A percentile compares a stretch with the other conserved stretches of the same genome.
These are phyloP conservation scores for Malus hybrid DNA, from an alignment of 331 rosid species.

Conservation along the genomic window DNA sequence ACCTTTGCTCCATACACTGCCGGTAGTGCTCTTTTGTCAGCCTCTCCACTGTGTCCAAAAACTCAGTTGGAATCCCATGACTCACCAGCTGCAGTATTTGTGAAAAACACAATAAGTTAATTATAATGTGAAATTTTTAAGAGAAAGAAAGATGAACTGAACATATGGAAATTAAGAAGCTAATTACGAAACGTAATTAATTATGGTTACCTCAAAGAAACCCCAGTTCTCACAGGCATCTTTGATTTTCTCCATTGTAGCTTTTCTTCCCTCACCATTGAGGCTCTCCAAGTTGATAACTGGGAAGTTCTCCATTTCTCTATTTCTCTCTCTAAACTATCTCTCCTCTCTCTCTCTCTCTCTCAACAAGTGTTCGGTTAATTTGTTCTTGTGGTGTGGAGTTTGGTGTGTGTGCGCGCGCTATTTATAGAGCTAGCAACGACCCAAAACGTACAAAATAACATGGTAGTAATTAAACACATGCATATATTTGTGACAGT, in stretches of 20 bases:
- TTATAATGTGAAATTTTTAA: not conserved
- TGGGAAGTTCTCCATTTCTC: conserved; percentile 68
- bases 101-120: not conserved
- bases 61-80: conserved; percentile 60
- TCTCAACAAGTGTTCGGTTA: not conserved
- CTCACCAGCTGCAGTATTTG: conserved; percentile 47
- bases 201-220: conserved; percentile 68
- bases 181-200: too few relatives aligned
- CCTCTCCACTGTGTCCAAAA: conserved; percentile 71
- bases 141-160: not conserved
- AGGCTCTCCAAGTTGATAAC: conserved; percentile 56
- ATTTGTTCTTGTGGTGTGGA: not conserved
- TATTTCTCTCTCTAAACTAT: not conserved
- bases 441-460: too few relatives aligned
- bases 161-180: not conserved
- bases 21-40: conserved; percentile 70
- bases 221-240: conserved; percentile 96
- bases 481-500: too few relatives aligned
- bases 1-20: conserved; percentile 71
- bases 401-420: conserved; percentile 21
- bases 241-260: conserved; percentile 57
- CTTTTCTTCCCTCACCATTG: conserved; percentile 62
- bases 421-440: conserved; percentile 42
- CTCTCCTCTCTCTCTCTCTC: not conserved
- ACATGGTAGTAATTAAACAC: too few relatives aligned